Conservation (phyloP, 306 rosid genomes). For the Vigna nakashimae region DNA sequence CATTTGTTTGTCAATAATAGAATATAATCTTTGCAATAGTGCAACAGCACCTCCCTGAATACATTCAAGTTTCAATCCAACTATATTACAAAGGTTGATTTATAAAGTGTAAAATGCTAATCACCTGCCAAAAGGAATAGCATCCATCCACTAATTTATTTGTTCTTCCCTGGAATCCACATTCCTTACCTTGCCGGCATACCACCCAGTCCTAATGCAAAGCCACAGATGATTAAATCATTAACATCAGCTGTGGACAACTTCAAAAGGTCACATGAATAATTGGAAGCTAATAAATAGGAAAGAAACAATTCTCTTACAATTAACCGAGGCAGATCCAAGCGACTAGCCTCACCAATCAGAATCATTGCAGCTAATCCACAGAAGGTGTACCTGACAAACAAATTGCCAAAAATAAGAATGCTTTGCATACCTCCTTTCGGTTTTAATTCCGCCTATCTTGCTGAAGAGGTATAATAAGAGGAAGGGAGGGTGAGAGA, state of each 20-base stretch:
- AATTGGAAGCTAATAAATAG: slow-evolving; percentile 17
- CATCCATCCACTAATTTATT: slow-evolving; percentile 97
- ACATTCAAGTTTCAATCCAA: slow-evolving; percentile 43
- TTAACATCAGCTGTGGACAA: neutral
- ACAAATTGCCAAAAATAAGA: slow-evolving; percentile 37
- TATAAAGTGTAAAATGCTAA: slow-evolving; percentile 32
- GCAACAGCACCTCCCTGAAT: slow-evolving; percentile 86
- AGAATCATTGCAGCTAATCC: slow-evolving; percentile 94
- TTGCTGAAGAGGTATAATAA: neutral
- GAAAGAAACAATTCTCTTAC: slow-evolving; percentile 59
- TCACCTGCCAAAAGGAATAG: slow-evolving; percentile 99
- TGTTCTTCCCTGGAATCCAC: slow-evolving; percentile 97
- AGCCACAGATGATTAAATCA: slow-evolving; percentile 23
- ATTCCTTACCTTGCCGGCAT: slow-evolving; percentile 86
- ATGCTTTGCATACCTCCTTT: neutral
- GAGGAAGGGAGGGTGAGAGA: neutral
- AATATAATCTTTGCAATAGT: slow-evolving; percentile 69
- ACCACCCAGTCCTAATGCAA: slow-evolving; percentile 84
- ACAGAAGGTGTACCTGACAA: slow-evolving; percentile 85
- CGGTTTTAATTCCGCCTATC: slow-evolving; percentile 34
- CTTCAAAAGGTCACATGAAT: slow-evolving; percentile 3
- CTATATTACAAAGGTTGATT: slow-evolving; percentile 38
- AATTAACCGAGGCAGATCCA: slow-evolving; percentile 76
- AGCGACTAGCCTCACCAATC: slow-evolving; percentile 79
- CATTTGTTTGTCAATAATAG: slow-evolving; percentile 59